These are phyloP conservation scores for Lipomyces sp. DNA, from an alignment of 805 yeast species.

Conservation along the genomic window DNA sequence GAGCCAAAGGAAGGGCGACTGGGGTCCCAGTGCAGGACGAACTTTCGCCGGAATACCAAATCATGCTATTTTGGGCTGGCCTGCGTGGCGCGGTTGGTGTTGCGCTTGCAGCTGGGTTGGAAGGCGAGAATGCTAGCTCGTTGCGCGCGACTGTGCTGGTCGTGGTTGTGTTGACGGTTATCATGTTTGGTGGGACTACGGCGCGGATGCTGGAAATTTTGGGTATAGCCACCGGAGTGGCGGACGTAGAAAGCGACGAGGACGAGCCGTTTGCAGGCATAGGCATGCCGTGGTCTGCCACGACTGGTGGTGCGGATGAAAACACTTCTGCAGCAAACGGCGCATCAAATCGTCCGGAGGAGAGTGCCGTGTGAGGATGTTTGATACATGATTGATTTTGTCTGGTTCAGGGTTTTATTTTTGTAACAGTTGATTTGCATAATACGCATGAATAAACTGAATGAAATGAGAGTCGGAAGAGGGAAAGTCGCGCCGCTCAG, in stretches of 20 bases:
- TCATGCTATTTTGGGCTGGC: constrained; percentile 99
- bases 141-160: constrained; percentile 91
- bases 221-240: constrained; percentile 87
- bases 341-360: not conserved
- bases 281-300: constrained; percentile 54
- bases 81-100: constrained; percentile 99
- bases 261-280: constrained; percentile 51
- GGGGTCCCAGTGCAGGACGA: constrained; percentile 60
- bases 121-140: constrained; percentile 87
- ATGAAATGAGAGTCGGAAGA: no score
- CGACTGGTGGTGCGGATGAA: not conserved
- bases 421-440: not conserved
- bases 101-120: constrained; percentile 95
- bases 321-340: no score
- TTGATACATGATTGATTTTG: no score
- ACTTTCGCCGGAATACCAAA: constrained; percentile 91
- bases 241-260: constrained; percentile 81
- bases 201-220: constrained; percentile 96
- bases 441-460: not conserved
- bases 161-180: constrained; percentile 93
- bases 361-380: no score
- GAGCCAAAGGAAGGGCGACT: constrained; percentile 50
- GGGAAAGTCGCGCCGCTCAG: no score
- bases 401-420: not conserved
- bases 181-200: constrained; percentile 96